Base-by-base conservation (phyloP, 192 early-diverging fungal species). In the Coemansia biformis region DNA sequence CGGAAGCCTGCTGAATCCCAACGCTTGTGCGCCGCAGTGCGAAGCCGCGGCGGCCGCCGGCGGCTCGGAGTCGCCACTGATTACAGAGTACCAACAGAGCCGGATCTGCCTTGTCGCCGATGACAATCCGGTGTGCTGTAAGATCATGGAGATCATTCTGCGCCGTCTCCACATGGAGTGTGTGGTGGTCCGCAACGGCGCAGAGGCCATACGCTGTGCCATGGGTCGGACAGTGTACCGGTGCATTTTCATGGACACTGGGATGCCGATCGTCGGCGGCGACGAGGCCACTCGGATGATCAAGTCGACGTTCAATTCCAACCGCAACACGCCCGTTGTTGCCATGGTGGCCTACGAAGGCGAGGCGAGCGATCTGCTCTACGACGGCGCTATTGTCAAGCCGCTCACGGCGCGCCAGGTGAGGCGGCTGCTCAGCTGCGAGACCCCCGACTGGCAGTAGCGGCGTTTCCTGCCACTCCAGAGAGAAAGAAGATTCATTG, bases 201-300 rank as follows among this genome's bases (percentile, higher is more conserved):
- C 86, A 5, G 89, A 95, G 58, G 93, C 91, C 0, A 80, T 95
- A 49, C 84, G 87, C 38, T 87, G 83, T 43, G 88, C 88, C 0
- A 87, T 93, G 80, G 92, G 91, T 0, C 81, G 86, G 43, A 82
- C 92, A 21, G 85, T 82, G 51, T 97, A 90, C 72, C 91, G 94
- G 51, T 75, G 91, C 26, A 93, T 97, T 41, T 95, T 97, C 52
- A 90, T 93, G 88, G 89, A 91, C 48, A 83, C 88, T 13, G 78
- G 85, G 9, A 93, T 95, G 87, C 92, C 92, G n/a, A 87, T 92
- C 30, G 92, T 97, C 46, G 89, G 90, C 63, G 93, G 91, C 26
- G 89, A 93, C 40, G 83, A 82, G 24, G 92, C 92, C 2, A 81
- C 92, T 0, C 81, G 90, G 23, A 95, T 97, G 92, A 91, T 97